A percentile compares a stretch with the other conserved stretches of the same genome.
Evolutionary conservation across 2,329 filamentous ascomycete genomes (phyloP).

Genomic region (Claviceps humidiphila): DNA sequence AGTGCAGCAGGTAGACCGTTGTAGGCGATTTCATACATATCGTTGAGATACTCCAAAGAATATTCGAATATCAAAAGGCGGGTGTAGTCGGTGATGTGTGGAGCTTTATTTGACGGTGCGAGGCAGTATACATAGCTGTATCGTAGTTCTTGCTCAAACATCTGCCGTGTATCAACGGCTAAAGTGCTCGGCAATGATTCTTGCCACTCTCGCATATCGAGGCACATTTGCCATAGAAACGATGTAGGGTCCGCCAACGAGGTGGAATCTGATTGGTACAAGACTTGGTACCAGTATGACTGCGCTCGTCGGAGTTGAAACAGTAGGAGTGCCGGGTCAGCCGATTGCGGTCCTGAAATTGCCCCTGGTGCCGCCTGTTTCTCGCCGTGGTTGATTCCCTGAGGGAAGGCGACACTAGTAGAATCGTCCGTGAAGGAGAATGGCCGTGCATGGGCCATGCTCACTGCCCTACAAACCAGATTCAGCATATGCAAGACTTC

Average conservation of each 20-base stretch:
- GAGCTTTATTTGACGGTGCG: slow-evolving; percentile 63
- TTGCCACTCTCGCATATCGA: slow-evolving; percentile 69
- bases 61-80: slow-evolving; percentile 78
- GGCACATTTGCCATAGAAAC: slow-evolving; percentile 64
- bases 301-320: slow-evolving; percentile 77
- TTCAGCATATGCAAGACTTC: slow-evolving; percentile 9
- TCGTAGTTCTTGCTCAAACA: slow-evolving; percentile 77
- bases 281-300: slow-evolving; percentile 77
- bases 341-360: slow-evolving; percentile 32
- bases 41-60: slow-evolving; percentile 66
- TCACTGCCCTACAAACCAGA: slow-evolving; percentile 51
- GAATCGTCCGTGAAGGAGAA: slow-evolving; percentile 93
- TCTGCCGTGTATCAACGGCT: slow-evolving; percentile 51
- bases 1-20: slow-evolving; percentile 49
- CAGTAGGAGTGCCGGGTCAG: slow-evolving; percentile 61
- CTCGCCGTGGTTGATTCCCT: slow-evolving; percentile 29
- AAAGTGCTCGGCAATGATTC: slow-evolving; percentile 57
- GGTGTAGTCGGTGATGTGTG: slow-evolving; percentile 60
- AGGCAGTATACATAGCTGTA: slow-evolving; percentile 89
- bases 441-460: slow-evolving; percentile 72
- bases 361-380: slow-evolving; percentile 28
- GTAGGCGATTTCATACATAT: slow-evolving; percentile 55
- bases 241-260: slow-evolving; percentile 55
- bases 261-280: slow-evolving; percentile 65
- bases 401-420: slow-evolving; percentile 66